Base-by-base conservation (phyloP, 2,329 filamentous ascomycete genomes). In the Phaeosphaeriaceae sp. region DNA sequence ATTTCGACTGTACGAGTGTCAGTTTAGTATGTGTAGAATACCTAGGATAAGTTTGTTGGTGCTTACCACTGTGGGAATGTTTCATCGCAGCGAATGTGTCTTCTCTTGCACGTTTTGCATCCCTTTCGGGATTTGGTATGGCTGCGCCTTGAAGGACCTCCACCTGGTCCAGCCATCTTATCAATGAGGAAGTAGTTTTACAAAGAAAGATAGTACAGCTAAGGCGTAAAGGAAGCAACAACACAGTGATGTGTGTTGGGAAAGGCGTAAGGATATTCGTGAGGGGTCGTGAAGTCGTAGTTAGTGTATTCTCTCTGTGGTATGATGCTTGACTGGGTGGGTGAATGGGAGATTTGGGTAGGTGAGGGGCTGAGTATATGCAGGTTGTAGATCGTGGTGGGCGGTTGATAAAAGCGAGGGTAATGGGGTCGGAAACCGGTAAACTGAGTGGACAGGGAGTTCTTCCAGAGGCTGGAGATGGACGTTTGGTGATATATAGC, bases 61-160 rank as follows among this genome's bases (percentile, higher is more conserved):
- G 58, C 83, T 66, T 81, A 96, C 92, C 93, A 99, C 83, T 99
- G 94, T 42, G 94, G 94, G 68, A 96, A 97, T 63, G 86, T 96
- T 76, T 99, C 94, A 71, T 99, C 94, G 77, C 94, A 99, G 67
- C 94, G 86, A 72, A 99, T 99, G 76, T 99, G 94, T 72, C 94
- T 87, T 73, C 89, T 88, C 78, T 99, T 99, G 84, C 94, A 99
- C 55, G 92, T 96, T 69, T 95, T 93, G 83, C 94, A 99, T 57
- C 94, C 94, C 79, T 97, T 97, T 71, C 94, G 88, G 67, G 93
- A 97, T 81, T 99, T 99, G 73, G 94, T 99, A 80, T 99, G 94
- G 80, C 93, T 96, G 73, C 85, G 84, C 67, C 86, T 80, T 73
- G 93, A 92, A 74, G 93, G 92, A 81, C 93, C 93, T 82, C 92